These are phyloP conservation scores for Moniliophthora roreri DNA, from an alignment of 1,284 basidiomycete species.

Conservation along the genomic window DNA sequence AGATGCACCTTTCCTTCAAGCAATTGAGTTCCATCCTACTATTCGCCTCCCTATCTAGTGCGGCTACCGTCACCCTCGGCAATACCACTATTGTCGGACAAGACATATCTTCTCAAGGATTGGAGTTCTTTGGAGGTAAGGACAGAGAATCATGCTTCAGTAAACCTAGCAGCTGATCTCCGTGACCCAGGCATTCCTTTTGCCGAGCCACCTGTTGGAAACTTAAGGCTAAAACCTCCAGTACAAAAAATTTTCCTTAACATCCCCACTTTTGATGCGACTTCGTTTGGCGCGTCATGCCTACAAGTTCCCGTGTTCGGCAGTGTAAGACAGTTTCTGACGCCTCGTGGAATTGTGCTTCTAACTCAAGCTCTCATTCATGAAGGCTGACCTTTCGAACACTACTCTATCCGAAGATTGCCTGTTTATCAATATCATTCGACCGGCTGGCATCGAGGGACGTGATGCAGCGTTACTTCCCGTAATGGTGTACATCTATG, in stretches of 20 bases:
- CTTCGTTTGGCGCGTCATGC: conserved; percentile 17
- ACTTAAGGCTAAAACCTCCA: conserved; percentile 19
- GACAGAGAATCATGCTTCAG: too few relatives aligned
- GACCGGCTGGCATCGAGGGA: conserved; percentile 37
- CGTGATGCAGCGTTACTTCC: conserved; percentile 29
- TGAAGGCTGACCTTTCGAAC: conserved; percentile 15
- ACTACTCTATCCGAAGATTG: conserved; percentile 48
- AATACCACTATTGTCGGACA: too few relatives aligned
- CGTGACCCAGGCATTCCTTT: conserved; percentile 25
- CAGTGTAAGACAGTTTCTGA: background rate
- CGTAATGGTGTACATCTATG: conserved; percentile 29
- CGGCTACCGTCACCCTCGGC: too few relatives aligned
- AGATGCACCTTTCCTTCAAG: too few relatives aligned
- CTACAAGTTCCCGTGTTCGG: conserved; percentile 13
- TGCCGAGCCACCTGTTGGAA: conserved; percentile 20
- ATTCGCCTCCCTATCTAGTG: too few relatives aligned
- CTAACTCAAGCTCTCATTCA: conserved; percentile 17
- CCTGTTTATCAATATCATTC: conserved; percentile 45
- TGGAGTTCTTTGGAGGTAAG: too few relatives aligned
- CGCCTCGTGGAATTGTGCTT: background rate
- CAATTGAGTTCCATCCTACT: too few relatives aligned
- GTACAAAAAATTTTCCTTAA: conserved; percentile 11
- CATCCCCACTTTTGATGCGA: conserved; percentile 17
- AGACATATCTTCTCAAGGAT: too few relatives aligned
- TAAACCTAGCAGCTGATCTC: too few relatives aligned